Conservation (phyloP, 768 basidiomycete genomes). For the Serendipita vermifera region DNA sequence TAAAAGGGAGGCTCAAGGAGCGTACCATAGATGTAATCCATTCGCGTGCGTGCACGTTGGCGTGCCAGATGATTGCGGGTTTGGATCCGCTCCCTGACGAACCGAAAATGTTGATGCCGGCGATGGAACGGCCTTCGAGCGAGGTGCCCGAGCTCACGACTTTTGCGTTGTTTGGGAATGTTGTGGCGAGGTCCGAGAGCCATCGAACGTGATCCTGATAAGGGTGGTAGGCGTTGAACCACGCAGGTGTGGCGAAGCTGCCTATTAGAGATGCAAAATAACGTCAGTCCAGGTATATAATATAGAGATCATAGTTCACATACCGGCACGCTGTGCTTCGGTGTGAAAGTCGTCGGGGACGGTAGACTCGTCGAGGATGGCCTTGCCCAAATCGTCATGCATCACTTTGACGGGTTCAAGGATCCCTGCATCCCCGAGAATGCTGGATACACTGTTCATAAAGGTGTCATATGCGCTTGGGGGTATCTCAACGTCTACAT, state of each 20-base stretch:
- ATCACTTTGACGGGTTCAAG: slow-evolving; percentile 3
- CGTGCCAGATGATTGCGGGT: slow-evolving; percentile 6
- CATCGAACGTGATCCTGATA: not conserved
- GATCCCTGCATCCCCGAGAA: not conserved
- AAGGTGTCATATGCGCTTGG: not conserved
- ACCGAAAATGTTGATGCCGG: slow-evolving; percentile 2
- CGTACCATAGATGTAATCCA: slow-evolving; percentile 3
- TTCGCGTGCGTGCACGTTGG: slow-evolving; percentile 5
- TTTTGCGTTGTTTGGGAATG: not conserved
- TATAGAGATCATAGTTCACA: too few relatives aligned
- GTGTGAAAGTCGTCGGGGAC: not conserved
- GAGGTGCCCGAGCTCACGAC: not conserved
- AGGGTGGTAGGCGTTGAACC: slow-evolving; percentile 9
- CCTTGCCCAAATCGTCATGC: slow-evolving; percentile 1
- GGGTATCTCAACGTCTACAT: slow-evolving; percentile 4
- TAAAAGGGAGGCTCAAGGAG: not conserved
- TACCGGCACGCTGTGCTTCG: not conserved
- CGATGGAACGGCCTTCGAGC: not conserved
- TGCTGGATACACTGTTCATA: not conserved
- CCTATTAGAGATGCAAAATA: not conserved
- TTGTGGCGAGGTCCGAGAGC: not conserved
- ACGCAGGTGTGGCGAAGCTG: not conserved
- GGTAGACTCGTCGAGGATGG: not conserved
- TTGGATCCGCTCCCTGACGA: not conserved
- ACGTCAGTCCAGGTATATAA: not conserved